phyloP scores from a whole-genome alignment of 2,329 filamentous ascomycete genomes.

The Neocatenulostroma microsporum region DNA sequence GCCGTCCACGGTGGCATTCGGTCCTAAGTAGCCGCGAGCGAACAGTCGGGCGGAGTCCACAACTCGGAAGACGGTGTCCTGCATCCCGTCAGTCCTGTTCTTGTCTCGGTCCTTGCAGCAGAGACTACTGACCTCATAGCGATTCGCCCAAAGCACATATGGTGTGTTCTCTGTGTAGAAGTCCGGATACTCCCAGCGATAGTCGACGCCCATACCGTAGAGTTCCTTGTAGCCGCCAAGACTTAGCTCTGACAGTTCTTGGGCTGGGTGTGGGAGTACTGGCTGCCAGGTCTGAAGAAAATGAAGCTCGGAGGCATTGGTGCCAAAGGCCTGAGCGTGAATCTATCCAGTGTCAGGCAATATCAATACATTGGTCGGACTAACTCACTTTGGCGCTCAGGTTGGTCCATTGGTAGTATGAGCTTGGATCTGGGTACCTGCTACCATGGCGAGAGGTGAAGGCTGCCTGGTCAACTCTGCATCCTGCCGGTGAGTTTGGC shows the following conservation, averaged over 20 bases:
- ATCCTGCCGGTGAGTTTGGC: slow-evolving; percentile 47
- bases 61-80: slow-evolving; percentile 36
- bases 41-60: slow-evolving; percentile 57
- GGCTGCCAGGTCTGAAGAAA: slow-evolving; percentile 55
- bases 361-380: background rate
- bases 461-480: slow-evolving; percentile 53
- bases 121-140: slow-evolving; percentile 42
- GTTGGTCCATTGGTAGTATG: slow-evolving; percentile 49
- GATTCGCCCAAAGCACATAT: slow-evolving; percentile 57
- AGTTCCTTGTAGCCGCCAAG: slow-evolving; percentile 57
- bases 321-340: slow-evolving; percentile 45
- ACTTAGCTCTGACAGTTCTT: slow-evolving; percentile 53
- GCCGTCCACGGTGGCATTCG: slow-evolving; percentile 46
- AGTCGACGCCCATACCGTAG: slow-evolving; percentile 48
- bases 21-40: slow-evolving; percentile 53
- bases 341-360: slow-evolving; percentile 2
- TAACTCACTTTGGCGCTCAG: slow-evolving; percentile 22
- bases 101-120: background rate
- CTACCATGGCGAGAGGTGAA: slow-evolving; percentile 56
- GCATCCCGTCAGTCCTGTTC: slow-evolving; percentile 1
- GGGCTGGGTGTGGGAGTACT: slow-evolving; percentile 46
- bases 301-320: slow-evolving; percentile 42
- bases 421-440: slow-evolving; percentile 54
- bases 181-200: slow-evolving; percentile 39
- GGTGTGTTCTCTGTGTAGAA: slow-evolving; percentile 43